These are phyloP conservation scores for Jaenimonas drosophilae DNA, from an alignment of 208 protist species.

Conservation along the genomic window DNA sequence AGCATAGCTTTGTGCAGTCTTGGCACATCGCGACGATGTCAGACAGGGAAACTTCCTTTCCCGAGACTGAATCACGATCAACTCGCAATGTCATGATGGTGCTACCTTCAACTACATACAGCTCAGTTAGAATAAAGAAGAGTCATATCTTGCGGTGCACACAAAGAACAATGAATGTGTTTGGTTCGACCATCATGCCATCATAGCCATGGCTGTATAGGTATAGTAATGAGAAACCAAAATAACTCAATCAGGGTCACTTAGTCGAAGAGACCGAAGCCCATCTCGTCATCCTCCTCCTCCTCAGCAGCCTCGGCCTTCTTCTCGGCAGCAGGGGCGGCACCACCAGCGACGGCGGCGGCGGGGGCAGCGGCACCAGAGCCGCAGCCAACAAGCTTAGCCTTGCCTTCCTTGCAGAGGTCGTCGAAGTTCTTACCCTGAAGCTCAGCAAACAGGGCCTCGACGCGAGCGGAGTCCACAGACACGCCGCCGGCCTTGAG, in stretches of 20 bases:
- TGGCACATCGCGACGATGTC: slow-evolving; percentile 40
- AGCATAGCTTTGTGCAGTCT: slow-evolving; percentile 50
- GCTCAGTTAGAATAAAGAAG: too few relatives aligned
- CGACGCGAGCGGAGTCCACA: slow-evolving; percentile 56
- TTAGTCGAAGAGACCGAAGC: slow-evolving; percentile 90
- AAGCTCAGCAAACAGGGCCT: slow-evolving; percentile 68
- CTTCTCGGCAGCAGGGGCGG: slow-evolving; percentile 33
- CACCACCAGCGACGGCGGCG: slow-evolving; percentile 17
- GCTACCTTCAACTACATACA: too few relatives aligned
- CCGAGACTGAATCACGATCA: slow-evolving; percentile 16
- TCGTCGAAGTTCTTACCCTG: slow-evolving; percentile 89
- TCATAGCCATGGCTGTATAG: neutral
- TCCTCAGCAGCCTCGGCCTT: slow-evolving; percentile 48
- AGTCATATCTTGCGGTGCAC: too few relatives aligned
- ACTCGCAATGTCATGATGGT: too few relatives aligned
- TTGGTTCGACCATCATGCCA: neutral
- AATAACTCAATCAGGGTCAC: neutral
- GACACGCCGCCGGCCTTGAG: slow-evolving; percentile 81
- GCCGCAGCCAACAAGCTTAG: slow-evolving; percentile 75
- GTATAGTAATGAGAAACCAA: neutral
- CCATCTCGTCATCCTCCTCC: slow-evolving; percentile 84
- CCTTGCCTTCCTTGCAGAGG: slow-evolving; percentile 72
- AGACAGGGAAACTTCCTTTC: slow-evolving; percentile 31
- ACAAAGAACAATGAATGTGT: too few relatives aligned
- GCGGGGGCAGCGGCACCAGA: slow-evolving; percentile 29